Evolutionary conservation across 805 yeast genomes (phyloP).

Genomic region (Zygosaccharomyces rouxii): DNA sequence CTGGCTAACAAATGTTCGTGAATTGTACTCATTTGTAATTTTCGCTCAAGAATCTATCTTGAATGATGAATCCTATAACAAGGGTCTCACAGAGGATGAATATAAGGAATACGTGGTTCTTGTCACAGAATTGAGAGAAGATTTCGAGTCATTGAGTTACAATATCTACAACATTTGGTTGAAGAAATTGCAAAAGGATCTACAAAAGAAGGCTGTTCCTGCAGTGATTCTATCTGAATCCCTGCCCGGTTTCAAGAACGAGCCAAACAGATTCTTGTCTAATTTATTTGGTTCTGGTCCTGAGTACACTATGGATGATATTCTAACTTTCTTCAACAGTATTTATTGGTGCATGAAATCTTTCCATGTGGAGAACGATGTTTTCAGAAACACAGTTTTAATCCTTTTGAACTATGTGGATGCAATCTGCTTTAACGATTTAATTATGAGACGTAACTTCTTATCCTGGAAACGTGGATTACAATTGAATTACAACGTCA

Average conservation of each 20-base stretch:
- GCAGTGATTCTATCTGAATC: conserved; percentile 94
- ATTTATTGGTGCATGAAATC: conserved; percentile 92
- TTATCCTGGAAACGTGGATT: conserved; percentile 97
- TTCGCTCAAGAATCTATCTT: conserved; percentile 90
- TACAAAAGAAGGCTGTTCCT: conserved; percentile 89
- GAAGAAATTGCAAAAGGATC: conserved; percentile 85
- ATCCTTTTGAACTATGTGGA: conserved; percentile 84
- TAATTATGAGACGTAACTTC: conserved; percentile 90
- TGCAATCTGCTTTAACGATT: conserved; percentile 90
- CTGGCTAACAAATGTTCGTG: conserved; percentile 96
- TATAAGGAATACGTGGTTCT: conserved; percentile 83
- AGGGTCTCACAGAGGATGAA: conserved; percentile 85
- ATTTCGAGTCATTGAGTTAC: conserved; percentile 86
- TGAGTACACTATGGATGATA: conserved; percentile 90
- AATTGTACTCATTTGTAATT: conserved; percentile 87
- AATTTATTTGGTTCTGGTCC: conserved; percentile 71
- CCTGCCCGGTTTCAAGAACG: conserved; percentile 91
- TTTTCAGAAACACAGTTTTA: conserved; percentile 74
- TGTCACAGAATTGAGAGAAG: conserved; percentile 88
- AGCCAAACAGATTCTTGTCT: conserved; percentile 70
- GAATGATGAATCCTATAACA: conserved; percentile 72
- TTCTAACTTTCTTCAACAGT: conserved; percentile 80
- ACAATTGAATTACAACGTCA: conserved; percentile 92
- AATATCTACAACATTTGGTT: conserved; percentile 96
- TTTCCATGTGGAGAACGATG: conserved; percentile 80